Evolutionary conservation across 2,329 filamentous ascomycete species (phyloP).

Genomic region (Seiridium cupressi): DNA sequence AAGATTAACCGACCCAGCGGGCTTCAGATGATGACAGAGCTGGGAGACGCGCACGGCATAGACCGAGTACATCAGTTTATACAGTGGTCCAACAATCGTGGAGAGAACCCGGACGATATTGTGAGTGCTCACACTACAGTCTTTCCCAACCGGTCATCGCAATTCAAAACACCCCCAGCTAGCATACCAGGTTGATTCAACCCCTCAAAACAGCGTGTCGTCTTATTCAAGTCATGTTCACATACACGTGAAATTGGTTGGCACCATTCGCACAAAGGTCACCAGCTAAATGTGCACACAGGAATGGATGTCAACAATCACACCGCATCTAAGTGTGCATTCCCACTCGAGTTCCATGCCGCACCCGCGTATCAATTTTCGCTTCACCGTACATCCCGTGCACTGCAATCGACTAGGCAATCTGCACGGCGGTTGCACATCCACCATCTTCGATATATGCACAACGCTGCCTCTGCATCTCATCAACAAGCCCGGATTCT

Average conservation of each 20-base stretch:
- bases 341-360: constrained; percentile 31
- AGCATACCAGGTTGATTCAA: too few relatives aligned
- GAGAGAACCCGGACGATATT: too few relatives aligned
- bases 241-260: background rate
- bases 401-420: constrained; percentile 55
- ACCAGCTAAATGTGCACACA: constrained; percentile 16
- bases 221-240: too few relatives aligned
- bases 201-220: too few relatives aligned
- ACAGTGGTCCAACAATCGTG: too few relatives aligned
- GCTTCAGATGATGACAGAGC: too few relatives aligned
- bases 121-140: too few relatives aligned
- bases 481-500: constrained; percentile 57
- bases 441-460: constrained; percentile 66
- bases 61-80: too few relatives aligned
- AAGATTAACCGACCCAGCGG: too few relatives aligned
- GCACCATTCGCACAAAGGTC: background rate
- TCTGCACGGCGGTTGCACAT: constrained; percentile 62
- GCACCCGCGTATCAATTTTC: constrained; percentile 41
- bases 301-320: constrained; percentile 44
- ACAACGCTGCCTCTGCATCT: constrained; percentile 59
- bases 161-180: too few relatives aligned
- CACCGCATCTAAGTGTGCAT: constrained; percentile 39
- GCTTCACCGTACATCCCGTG: constrained; percentile 44
- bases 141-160: too few relatives aligned
- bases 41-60: too few relatives aligned